Conservation (phyloP, 2,329 filamentous ascomycete species). For the Beauveria sp. region DNA sequence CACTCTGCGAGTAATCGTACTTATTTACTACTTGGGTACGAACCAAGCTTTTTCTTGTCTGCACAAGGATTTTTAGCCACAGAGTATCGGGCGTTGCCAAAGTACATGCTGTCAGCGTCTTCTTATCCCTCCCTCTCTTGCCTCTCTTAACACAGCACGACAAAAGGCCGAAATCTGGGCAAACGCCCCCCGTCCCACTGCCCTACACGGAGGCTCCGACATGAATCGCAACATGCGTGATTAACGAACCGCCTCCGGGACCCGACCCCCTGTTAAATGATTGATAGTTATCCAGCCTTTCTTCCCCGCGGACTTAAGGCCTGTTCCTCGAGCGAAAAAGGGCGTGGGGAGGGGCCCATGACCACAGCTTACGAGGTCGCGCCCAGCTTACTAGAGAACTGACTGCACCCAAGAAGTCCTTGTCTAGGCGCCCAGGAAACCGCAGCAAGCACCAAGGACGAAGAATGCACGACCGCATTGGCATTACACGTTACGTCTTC, state of each 20-base stretch:
- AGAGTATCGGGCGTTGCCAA: no score
- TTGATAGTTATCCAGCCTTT: not conserved
- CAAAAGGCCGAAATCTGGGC: not conserved
- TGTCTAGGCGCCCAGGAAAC: not conserved
- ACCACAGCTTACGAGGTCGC: not conserved
- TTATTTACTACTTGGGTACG: no score
- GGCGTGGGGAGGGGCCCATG: no score
- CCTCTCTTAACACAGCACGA: not conserved
- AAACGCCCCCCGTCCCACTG: not conserved
- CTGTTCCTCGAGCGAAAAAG: not conserved
- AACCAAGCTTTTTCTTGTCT: no score
- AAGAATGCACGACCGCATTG: not conserved
- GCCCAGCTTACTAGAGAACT: slow-evolving; percentile 2
- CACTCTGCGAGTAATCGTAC: not conserved
- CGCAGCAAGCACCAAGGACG: not conserved
- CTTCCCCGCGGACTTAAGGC: slow-evolving; percentile 2
- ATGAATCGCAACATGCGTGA: slow-evolving; percentile 4
- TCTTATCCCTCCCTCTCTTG: not conserved
- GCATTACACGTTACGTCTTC: not conserved
- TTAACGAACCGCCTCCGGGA: not conserved
- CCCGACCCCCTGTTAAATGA: not conserved
- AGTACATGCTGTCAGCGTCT: not conserved
- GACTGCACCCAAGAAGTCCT: not conserved
- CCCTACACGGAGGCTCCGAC: not conserved
- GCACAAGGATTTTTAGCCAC: no score